Conservation (phyloP, 768 basidiomycete genomes). For the Suillus paluster region DNA sequence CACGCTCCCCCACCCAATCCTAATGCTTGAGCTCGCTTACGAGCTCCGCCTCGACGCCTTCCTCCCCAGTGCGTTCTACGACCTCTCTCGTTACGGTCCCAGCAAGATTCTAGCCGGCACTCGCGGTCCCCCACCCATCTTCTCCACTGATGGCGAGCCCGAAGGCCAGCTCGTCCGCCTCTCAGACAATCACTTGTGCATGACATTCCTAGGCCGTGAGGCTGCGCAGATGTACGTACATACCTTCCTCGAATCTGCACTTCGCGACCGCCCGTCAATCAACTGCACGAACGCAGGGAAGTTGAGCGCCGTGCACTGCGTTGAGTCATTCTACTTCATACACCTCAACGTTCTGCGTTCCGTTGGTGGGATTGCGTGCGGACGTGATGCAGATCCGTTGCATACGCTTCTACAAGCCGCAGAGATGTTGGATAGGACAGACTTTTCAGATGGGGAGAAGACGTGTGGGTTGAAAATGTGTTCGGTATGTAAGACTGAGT, state of each 20-base stretch:
- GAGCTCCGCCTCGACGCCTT: slow-evolving; percentile 61
- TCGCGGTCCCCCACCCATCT: slow-evolving; percentile 34
- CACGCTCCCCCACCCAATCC: slow-evolving; percentile 65
- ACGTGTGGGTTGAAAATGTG: slow-evolving; percentile 61
- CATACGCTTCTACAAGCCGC: slow-evolving; percentile 69
- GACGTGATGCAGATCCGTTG: slow-evolving; percentile 75
- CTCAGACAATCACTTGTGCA: slow-evolving; percentile 43
- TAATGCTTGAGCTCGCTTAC: slow-evolving; percentile 70
- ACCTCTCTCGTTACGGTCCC: slow-evolving; percentile 73
- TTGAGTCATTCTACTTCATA: slow-evolving; percentile 77
- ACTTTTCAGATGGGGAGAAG: slow-evolving; percentile 66
- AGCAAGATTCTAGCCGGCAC: slow-evolving; percentile 68
- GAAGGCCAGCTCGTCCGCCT: slow-evolving; percentile 29
- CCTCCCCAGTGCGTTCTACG: slow-evolving; percentile 75
- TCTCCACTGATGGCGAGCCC: slow-evolving; percentile 20
- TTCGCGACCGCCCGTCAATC: slow-evolving; percentile 54
- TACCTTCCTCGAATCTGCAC: slow-evolving; percentile 59
- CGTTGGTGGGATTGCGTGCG: slow-evolving; percentile 71
- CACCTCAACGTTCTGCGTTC: slow-evolving; percentile 72
- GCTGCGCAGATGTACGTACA: slow-evolving; percentile 63
- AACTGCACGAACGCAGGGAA: slow-evolving; percentile 51
- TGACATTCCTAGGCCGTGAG: slow-evolving; percentile 68
- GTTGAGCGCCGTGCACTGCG: slow-evolving; percentile 44
- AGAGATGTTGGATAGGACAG: slow-evolving; percentile 73
- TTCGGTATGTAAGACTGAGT: slow-evolving; percentile 52